Base-by-base conservation (phyloP, 768 basidiomycete species). In the Calvatia gigantea region DNA sequence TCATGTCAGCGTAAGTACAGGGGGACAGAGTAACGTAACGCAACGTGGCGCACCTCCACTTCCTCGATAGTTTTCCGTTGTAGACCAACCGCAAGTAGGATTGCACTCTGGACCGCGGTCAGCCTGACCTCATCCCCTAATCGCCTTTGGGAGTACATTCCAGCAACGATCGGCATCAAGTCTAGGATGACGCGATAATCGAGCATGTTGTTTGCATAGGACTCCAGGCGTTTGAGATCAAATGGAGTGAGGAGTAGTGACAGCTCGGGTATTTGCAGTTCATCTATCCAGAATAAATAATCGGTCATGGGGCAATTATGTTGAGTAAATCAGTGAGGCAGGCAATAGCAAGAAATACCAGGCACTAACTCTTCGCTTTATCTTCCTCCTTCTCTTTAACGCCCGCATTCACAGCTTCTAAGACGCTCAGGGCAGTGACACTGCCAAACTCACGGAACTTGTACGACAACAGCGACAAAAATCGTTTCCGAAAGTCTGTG, bases 141-240 rank as follows among this genome's bases (percentile, higher is more conserved):
- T 29, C 85, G 80, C 61, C 77, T 80, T 62, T 92, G 84, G 69
- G 98, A 99, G 73, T 88, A 96, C 12, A 98, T 75, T n/a, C 79
- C 72, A 2, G 93, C 85, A 33, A 94, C 72, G 0, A 75, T 80
- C 0, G 97, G 96, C 14, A 99, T 78, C 23, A 98, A 77, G 69
- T 99, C 97, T 37, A 98, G 78, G 54, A 98, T 83, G 62, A 96
- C 93, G 66, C 98, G 97, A 64, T 96, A 98, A 70, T 98, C 97
- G 38, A 98, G 79, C 84, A 89, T 87, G 66, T 94, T 94, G 69
- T 97, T 94, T 0, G 94, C 89, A 61, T 99, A 99, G 4, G 96
- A 91, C 62, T 95, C 90, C 12, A 99, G 80, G 1, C 97, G 87
- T 69, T 98, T 98, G 62, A 98, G 79, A 69, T 98, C 97, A 68